phyloP scores from a whole-genome alignment of 495 filamentous ascomycete species.

The Aspergillus sparsus region DNA sequence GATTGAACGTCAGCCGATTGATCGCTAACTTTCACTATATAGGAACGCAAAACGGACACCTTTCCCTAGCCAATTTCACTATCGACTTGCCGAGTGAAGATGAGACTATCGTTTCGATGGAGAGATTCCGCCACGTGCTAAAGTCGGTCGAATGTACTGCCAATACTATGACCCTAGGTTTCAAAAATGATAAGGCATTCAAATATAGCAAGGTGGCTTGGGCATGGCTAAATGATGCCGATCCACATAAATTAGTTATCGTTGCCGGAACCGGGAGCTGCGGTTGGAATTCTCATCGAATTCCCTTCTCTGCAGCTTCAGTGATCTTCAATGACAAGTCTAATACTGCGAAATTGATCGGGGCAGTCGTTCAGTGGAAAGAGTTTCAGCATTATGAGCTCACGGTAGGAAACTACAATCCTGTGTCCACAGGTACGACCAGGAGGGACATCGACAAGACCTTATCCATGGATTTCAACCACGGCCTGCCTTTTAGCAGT shows the following conservation, averaged over 20 bases:
- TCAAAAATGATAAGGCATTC: constrained; percentile 32
- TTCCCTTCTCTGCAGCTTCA: constrained; percentile 36
- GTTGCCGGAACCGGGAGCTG: constrained; percentile 42
- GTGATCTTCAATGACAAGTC: constrained; percentile 34
- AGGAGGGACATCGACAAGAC: constrained; percentile 31
- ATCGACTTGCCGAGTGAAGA: constrained; percentile 32
- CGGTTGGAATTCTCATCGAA: constrained; percentile 33
- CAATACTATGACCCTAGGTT: constrained; percentile 30
- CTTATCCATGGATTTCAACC: constrained; percentile 32
- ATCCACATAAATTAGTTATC: constrained; percentile 38
- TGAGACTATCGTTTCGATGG: constrained; percentile 38
- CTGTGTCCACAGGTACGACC: constrained; percentile 6
- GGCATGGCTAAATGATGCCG: constrained; percentile 43
- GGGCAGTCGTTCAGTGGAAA: constrained; percentile 33
- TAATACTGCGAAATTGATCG: constrained; percentile 32
- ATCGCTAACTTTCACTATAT: not conserved
- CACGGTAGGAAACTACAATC: constrained; percentile 26
- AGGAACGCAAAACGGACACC: constrained; percentile 18
- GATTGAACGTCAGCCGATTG: not conserved
- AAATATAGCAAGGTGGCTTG: constrained; percentile 33
- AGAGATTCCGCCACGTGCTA: constrained; percentile 35
- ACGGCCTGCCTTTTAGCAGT: constrained; percentile 26
- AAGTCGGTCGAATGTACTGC: constrained; percentile 34
- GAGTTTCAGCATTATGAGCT: constrained; percentile 35
- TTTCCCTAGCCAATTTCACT: constrained; percentile 38